phyloP scores from a whole-genome alignment of 1,139 yeast genomes.

The Magnusiomyces magnusii region DNA sequence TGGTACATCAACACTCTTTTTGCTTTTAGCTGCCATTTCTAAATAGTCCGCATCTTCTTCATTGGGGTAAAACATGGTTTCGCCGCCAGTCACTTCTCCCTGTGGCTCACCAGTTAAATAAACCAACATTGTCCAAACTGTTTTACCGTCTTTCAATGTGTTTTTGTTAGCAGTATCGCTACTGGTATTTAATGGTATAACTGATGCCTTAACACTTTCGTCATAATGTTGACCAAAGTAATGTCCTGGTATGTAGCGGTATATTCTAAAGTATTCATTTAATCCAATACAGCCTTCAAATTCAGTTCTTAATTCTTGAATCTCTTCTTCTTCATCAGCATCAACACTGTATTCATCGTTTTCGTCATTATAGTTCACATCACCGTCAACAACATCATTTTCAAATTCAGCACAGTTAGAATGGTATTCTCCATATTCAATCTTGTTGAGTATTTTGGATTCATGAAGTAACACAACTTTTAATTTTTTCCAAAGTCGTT shows the following conservation, averaged over 20 bases:
- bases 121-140: constrained; percentile 54
- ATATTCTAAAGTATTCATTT: constrained; percentile 51
- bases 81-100: constrained; percentile 53
- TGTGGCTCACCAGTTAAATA: constrained; percentile 48
- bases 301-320: constrained; percentile 19
- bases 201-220: constrained; percentile 43
- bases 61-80: constrained; percentile 48
- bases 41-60: constrained; percentile 18
- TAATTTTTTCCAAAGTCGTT: constrained; percentile 42
- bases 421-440: not conserved
- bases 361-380: constrained; percentile 6
- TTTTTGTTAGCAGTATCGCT: too few species aligned
- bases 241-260: constrained; percentile 51
- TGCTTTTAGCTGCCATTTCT: not conserved
- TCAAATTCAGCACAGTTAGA: not conserved
- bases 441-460: not conserved
- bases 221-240: constrained; percentile 60
- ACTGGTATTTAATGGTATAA: constrained; percentile 6
- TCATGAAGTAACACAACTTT: constrained; percentile 27
- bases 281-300: constrained; percentile 44
- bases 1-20: constrained; percentile 19
- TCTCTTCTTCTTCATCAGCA: constrained; percentile 4
- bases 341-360: constrained; percentile 9
- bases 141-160: constrained; percentile 35
- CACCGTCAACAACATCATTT: constrained; percentile 6